These are phyloP conservation scores for Clavulina sp. DNA, from an alignment of 768 basidiomycete species.

Conservation along the genomic window DNA sequence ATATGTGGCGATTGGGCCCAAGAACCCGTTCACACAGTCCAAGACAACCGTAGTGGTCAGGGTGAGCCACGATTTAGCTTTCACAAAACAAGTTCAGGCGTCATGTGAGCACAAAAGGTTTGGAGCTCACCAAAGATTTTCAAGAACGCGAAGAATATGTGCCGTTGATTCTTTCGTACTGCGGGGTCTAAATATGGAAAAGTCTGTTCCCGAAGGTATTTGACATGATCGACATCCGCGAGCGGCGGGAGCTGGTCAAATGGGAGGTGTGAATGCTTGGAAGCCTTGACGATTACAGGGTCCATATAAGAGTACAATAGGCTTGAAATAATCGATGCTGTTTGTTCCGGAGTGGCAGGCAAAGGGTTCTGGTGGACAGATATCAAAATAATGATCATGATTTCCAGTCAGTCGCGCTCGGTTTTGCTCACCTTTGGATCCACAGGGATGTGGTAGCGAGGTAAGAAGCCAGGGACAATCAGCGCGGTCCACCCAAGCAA, in stretches of 20 bases:
- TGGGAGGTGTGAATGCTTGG: slow-evolving; percentile 28
- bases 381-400: neutral
- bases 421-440: slow-evolving; percentile 28
- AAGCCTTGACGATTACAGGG: slow-evolving; percentile 28
- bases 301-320: slow-evolving; percentile 38
- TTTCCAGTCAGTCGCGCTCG: neutral
- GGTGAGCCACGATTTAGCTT: too few relatives aligned
- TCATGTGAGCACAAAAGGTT: too few relatives aligned
- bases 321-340: slow-evolving; percentile 28
- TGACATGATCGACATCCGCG: slow-evolving; percentile 26
- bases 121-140: slow-evolving; percentile 13
- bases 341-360: slow-evolving; percentile 30
- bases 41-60: too few relatives aligned
- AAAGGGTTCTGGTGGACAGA: slow-evolving; percentile 19
- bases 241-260: slow-evolving; percentile 27
- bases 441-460: slow-evolving; percentile 39
- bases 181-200: slow-evolving; percentile 18
- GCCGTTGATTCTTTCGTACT: slow-evolving; percentile 14
- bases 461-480: slow-evolving; percentile 36
- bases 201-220: slow-evolving; percentile 19
- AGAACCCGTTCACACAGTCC: too few relatives aligned
- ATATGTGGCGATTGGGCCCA: too few relatives aligned
- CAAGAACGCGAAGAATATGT: slow-evolving; percentile 18
- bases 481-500: slow-evolving; percentile 29
- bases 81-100: too few relatives aligned